phyloP scores from a whole-genome alignment of 176 grass and related monocot genomes.

The Raddia distichophylla region DNA sequence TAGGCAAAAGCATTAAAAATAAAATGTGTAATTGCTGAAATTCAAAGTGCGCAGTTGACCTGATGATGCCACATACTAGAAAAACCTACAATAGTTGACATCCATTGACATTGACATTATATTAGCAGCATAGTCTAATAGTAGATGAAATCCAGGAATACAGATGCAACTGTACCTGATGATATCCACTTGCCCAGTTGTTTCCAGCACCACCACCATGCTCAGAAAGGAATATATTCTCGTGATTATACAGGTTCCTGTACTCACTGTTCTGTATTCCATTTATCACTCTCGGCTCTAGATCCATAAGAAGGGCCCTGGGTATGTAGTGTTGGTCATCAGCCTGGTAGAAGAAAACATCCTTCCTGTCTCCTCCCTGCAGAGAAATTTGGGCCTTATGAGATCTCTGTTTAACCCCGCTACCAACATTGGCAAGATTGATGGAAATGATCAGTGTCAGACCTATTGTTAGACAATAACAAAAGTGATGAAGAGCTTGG shows the following conservation, averaged over 20 bases:
- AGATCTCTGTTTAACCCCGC: constrained; percentile 18
- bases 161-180: constrained; percentile 57
- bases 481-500: neutral
- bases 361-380: constrained; percentile 98
- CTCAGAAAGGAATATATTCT: constrained; percentile 94
- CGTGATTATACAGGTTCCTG: constrained; percentile 96
- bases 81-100: neutral
- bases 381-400: constrained; percentile 30
- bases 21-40: constrained; percentile 27
- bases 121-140: neutral
- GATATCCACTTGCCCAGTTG: constrained; percentile 99
- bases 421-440: neutral
- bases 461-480: neutral
- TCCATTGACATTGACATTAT: neutral
- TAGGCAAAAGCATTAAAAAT: neutral
- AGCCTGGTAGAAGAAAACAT: constrained; percentile 99
- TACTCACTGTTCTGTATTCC: constrained; percentile 98
- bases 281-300: constrained; percentile 96
- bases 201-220: constrained; percentile 99
- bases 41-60: neutral
- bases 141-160: neutral
- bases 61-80: neutral
- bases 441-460: neutral
- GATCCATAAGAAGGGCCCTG: constrained; percentile 91
- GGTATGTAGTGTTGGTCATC: constrained; percentile 99